These are phyloP conservation scores for Bromus sterilis DNA, from an alignment of 176 grass and related monocot genomes.

Conservation along the genomic window DNA sequence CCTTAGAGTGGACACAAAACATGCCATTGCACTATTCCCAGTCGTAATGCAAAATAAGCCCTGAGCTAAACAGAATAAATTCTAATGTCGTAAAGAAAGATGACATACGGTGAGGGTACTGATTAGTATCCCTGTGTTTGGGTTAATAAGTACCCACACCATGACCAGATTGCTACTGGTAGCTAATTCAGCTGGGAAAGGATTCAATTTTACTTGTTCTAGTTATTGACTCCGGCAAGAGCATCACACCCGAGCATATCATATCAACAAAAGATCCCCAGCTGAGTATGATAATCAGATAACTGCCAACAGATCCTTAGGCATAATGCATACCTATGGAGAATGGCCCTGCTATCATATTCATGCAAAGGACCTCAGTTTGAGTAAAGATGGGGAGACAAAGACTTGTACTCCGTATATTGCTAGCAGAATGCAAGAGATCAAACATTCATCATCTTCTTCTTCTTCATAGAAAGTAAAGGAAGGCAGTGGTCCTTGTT, in stretches of 20 bases:
- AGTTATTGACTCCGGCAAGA: not conserved
- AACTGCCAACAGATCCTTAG: not conserved
- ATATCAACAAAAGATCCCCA: not conserved
- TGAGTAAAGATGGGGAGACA: not conserved
- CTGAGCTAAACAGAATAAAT: not conserved
- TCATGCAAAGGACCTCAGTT: not conserved
- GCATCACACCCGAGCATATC: not conserved
- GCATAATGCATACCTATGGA: not conserved
- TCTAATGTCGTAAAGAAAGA: not conserved
- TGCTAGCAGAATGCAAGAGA: not conserved
- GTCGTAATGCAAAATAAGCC: not conserved
- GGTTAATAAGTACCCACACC: not conserved
- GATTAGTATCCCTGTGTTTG: not conserved
- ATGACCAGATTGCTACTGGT: not conserved
- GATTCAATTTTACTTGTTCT: slow-evolving; percentile 2
- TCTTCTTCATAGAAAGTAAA: not conserved
- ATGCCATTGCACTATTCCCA: not conserved
- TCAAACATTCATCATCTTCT: too few relatives aligned
- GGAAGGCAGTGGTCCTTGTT: not conserved
- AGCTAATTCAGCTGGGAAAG: slow-evolving; percentile 1
- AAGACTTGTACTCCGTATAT: not conserved
- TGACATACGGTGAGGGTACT: not conserved
- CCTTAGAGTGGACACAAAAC: not conserved
- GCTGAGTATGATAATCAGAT: not conserved
- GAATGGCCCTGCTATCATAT: not conserved